Base-by-base conservation (phyloP, 1,284 basidiomycete genomes). In the Heterobasidion parviporum region DNA sequence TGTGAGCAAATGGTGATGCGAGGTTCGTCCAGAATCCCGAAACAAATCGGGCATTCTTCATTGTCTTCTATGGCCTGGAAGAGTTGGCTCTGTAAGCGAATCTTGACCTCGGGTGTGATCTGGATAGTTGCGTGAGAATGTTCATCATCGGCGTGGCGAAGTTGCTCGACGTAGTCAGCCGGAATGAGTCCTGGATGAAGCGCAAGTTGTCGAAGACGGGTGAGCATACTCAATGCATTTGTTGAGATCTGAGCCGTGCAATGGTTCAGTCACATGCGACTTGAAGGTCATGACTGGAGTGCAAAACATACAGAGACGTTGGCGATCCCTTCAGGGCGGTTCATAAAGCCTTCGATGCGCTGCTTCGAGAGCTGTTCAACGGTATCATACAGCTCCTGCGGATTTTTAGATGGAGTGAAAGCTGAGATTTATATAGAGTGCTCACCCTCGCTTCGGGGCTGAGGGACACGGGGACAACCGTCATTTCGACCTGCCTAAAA, bases 41-140 rank as follows among this genome's bases (percentile, higher is more conserved):
- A 89, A 65, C 91, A 94, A 47, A 94, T 78, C 3, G 87, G 81
- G 63, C 92, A 94, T 66, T 94, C 92, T 70, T 92, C 89, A 55
- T 78, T 85, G 60, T 94, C 90, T 62, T 91, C 89, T 20, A 94
- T 82, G 0, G 80, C 81, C 60, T 83, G 79, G 10, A 79, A 76
- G 26, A 95, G 78, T 38, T 81, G 69, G 12, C 66, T 70, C 64
- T 91, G 83, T n/a, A 94, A 70, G 20, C 77, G 77, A 16, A 65
- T 65, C 66, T 73, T 83, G 50, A 80, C 77, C 59, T 75, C 75
- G 8, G 75, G 70, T 33, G 76, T 82, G 41, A 83, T 64, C 33
- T 70, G 69, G 12, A 74, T 67, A 12, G 67, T 63, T 8, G 61
- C 66, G 26, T 64, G 64, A 8, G 44, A 38, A 7, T 75, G 72